Base-by-base conservation (phyloP, 2,329 filamentous ascomycete species). In the Phaeosphaeria sp. region DNA sequence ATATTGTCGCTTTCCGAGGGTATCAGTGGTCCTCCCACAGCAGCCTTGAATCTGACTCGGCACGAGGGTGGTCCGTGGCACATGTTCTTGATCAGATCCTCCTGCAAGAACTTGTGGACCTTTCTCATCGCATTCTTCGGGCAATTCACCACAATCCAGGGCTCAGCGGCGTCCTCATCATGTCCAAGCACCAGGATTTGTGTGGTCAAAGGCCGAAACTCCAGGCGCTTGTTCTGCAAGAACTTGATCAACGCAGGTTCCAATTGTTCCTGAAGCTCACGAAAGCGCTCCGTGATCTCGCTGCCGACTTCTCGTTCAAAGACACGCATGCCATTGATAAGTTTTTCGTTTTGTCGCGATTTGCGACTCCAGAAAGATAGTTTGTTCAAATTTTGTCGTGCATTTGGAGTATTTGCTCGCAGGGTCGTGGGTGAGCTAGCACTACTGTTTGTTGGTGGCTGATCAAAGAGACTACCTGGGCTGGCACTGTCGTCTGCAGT, bases 71-170 rank as follows among this genome's bases (percentile, higher is more conserved):
- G 42, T 1, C 46, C 46, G 15, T 46, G 51, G 21, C 52, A 63
- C 17, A 60, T 25, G 13, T 17, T 20, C 36, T 20, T 44, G 0
- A 36, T 30, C 10, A 50, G 7, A 11, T 53, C 51, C 49, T 46
- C 6, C 10, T 20, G 13, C n/a, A 63, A 56, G 23, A 52, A 63
- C 22, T 44, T 50, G 41, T 52, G 41, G 5, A 51, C 47, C 23
- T 22, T 41, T 22, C 49, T 23, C 2, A 2, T 30, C 6, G 33
- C 42, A 2, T 6, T 3, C 6, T 54, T 47, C 30, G 50, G 36
- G 27, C 60, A 58, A 1, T 55, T 36, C 1, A 63, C 53, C 3
- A 63, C 58, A 17, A 63, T 53, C 15, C 48, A 55, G 11, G 54
- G 60, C 33, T 51, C 41, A 15, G 46, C 47, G 11, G 22, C 46